Percentiles rank a stretch among this genome's conserved stretches.
Conservation (phyloP, 1,284 basidiomycete species). For the Melanopsichium pennsylvanicum region DNA sequence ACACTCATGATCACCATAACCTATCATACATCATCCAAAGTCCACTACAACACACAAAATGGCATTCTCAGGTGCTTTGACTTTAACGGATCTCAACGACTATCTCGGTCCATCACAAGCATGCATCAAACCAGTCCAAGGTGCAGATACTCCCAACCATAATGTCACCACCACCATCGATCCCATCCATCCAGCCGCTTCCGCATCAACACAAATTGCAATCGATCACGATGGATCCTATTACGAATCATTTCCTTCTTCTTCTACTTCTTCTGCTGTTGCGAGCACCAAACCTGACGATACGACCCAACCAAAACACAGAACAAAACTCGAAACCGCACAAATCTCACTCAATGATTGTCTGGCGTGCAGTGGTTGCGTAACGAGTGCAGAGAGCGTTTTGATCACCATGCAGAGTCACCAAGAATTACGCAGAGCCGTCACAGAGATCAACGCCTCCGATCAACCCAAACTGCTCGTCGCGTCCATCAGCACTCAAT, state of each 20-base stretch:
- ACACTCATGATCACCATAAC: no score
- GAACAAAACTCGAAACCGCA: conserved; percentile 69
- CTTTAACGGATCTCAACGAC: conserved; percentile 91
- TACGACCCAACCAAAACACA: conserved; percentile 53
- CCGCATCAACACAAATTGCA: conserved; percentile 80
- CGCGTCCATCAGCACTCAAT: conserved; percentile 77
- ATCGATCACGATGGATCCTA: conserved; percentile 82
- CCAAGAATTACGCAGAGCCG: conserved; percentile 77
- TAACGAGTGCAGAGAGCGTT: conserved; percentile 96
- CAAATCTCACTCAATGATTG: conserved; percentile 97
- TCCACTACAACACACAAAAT: conserved; percentile 67
- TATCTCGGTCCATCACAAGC: conserved; percentile 96
- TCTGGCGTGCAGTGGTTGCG: conserved; percentile 92
- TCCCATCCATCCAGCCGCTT: conserved; percentile 46
- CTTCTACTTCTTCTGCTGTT: conserved; percentile 3
- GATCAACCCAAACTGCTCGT: conserved; percentile 35
- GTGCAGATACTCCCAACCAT: conserved; percentile 11
- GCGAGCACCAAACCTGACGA: background rate
- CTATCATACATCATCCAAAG: no score
- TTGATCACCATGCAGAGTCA: conserved; percentile 97
- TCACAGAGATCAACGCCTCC: conserved; percentile 26
- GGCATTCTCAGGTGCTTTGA: conserved; percentile 87
- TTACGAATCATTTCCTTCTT: conserved; percentile 70
- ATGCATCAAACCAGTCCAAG: conserved; percentile 91
- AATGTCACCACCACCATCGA: conserved; percentile 34